Conservation (phyloP, 352 stramenopile genomes). For the Phytophthora rubi region DNA sequence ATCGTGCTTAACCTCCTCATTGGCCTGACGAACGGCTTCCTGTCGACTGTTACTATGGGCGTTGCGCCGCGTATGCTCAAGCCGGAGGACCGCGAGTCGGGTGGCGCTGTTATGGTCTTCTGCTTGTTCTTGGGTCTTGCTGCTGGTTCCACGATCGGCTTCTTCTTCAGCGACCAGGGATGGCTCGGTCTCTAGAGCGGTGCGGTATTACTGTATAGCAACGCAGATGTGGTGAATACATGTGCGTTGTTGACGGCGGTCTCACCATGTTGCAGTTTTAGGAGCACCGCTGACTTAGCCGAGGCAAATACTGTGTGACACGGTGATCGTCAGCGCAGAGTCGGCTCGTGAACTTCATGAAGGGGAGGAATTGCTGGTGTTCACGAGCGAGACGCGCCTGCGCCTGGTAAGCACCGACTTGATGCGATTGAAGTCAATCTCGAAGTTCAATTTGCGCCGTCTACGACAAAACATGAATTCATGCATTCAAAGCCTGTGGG, state of each 20-base stretch:
- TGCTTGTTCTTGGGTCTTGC: conserved; percentile 61
- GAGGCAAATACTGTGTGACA: neutral
- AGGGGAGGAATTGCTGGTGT: neutral
- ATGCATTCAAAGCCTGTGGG: neutral
- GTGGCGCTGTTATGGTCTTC: conserved; percentile 59
- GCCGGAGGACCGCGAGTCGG: conserved; percentile 58
- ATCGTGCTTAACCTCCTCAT: conserved; percentile 55
- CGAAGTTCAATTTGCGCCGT: conserved; percentile 6
- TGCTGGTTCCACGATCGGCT: conserved; percentile 50
- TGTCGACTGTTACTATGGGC: conserved; percentile 70
- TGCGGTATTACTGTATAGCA: neutral
- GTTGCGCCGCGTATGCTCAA: conserved; percentile 52
- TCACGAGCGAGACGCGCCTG: conserved; percentile 3
- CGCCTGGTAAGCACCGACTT: conserved; percentile 6
- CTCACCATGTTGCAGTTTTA: conserved; percentile 6
- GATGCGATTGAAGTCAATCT: conserved; percentile 5
- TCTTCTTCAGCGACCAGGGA: conserved; percentile 51
- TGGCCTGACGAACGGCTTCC: conserved; percentile 51
- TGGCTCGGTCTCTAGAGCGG: conserved; percentile 43
- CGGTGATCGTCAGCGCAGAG: neutral
- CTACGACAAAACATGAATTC: conserved; percentile 6
- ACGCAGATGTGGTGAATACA: conserved; percentile 2
- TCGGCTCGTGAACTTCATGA: neutral
- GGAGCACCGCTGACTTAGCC: neutral
- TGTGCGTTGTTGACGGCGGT: conserved; percentile 1